Percentiles rank a stretch among this genome's conserved stretches.
phyloP scores from a whole-genome alignment of 2,329 filamentous ascomycete species.

The Aureobasidium pullulans region DNA sequence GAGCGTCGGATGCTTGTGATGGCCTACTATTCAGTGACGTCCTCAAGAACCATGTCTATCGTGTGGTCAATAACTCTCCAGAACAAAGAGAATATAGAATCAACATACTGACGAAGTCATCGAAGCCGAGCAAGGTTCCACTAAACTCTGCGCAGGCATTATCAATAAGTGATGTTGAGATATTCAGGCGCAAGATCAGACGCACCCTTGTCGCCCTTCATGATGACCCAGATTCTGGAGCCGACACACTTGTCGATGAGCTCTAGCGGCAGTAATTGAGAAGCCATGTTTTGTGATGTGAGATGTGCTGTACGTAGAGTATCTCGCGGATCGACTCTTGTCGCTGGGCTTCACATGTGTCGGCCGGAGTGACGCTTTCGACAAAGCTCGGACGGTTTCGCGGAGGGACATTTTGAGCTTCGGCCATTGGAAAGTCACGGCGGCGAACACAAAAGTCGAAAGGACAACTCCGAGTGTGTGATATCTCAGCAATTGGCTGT shows the following conservation, averaged over 20 bases:
- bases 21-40: conserved; percentile 87
- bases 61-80: background rate
- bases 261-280: conserved; percentile 47
- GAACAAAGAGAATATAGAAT: background rate
- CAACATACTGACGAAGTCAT: conserved; percentile 98
- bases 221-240: conserved; percentile 95
- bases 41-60: conserved; percentile 93
- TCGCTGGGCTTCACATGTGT: background rate
- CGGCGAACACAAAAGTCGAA: background rate
- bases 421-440: background rate
- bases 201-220: conserved; percentile 97
- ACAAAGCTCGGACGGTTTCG: background rate
- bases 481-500: background rate
- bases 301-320: background rate
- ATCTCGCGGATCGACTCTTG: background rate
- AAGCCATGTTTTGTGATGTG: conserved; percentile 13
- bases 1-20: background rate
- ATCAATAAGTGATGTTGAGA: conserved; percentile 17
- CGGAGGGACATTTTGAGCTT: background rate
- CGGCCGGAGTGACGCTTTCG: background rate
- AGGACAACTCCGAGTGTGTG: background rate
- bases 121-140: conserved; percentile 88
- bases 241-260: conserved; percentile 99
- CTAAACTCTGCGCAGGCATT: conserved; percentile 65
- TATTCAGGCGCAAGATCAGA: background rate